Conservation (phyloP, 176 grass and related monocot genomes). For the Coix lacrymajobi region DNA sequence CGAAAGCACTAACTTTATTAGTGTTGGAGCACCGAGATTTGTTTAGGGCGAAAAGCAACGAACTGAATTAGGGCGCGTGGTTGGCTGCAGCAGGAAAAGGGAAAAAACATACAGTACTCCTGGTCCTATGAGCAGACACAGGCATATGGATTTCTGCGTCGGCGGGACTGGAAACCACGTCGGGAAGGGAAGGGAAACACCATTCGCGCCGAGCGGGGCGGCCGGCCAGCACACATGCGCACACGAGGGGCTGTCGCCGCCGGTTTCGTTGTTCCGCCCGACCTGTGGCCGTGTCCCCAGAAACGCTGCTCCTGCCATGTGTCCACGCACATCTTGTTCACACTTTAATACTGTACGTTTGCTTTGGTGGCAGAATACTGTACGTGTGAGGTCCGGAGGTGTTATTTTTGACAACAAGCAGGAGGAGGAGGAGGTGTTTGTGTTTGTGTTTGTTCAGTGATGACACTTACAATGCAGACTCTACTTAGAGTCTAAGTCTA, state of each 20-base stretch:
- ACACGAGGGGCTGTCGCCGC: slow-evolving; percentile 9
- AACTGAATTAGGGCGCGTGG: neutral
- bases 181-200: neutral
- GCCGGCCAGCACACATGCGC: neutral
- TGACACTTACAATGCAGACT: too few relatives aligned
- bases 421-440: neutral
- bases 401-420: too few relatives aligned
- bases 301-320: slow-evolving; percentile 16
- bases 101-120: too few relatives aligned
- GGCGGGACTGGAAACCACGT: neutral
- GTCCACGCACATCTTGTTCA: neutral
- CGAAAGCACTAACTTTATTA: neutral
- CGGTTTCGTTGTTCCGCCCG: slow-evolving; percentile 1
- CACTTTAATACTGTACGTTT: neutral
- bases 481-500: too few relatives aligned
- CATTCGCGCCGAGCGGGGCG: neutral
- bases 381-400: too few relatives aligned
- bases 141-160: neutral
- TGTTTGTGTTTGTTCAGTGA: neutral
- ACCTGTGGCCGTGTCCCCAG: slow-evolving; percentile 28
- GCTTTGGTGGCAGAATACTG: neutral
- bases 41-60: neutral
- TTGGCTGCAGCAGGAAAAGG: neutral
- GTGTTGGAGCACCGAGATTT: neutral
- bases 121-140: neutral